Evolutionary conservation across 108 stramenopile species (phyloP).

Genomic region (Hondaea fermentalgiana): DNA sequence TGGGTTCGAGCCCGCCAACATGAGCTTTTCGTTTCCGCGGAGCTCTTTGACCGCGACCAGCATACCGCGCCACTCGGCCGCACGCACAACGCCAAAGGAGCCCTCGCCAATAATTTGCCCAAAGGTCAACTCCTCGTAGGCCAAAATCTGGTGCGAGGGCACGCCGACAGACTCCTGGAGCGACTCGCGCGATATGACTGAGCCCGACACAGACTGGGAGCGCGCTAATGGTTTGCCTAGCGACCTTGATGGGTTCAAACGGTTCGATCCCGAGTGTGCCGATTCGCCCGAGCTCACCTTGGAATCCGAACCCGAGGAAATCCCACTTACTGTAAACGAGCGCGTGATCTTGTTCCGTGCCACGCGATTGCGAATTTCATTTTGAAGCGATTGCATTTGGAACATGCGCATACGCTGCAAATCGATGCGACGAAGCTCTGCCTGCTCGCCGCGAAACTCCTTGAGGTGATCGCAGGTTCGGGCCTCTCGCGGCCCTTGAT

Average conservation of each 20-base stretch:
- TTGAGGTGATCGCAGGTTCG: not conserved
- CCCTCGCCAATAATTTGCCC: conserved; percentile 30
- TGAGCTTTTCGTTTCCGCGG: conserved; percentile 11
- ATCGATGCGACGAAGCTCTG: not conserved
- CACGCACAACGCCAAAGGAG: conserved; percentile 28
- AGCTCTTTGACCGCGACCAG: conserved; percentile 37
- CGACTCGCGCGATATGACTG: not conserved
- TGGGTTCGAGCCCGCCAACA: not conserved
- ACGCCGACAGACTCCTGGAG: not conserved
- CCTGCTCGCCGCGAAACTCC: not conserved
- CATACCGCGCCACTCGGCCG: conserved; percentile 32
- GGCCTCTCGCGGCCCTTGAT: not conserved
- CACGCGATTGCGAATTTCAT: not conserved
- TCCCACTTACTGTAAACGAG: not conserved
- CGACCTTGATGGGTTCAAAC: not conserved
- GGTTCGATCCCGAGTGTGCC: not conserved
- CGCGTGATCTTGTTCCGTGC: not conserved
- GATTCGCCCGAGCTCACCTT: not conserved
- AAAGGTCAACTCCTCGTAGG: conserved; percentile 22
- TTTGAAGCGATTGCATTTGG: not conserved
- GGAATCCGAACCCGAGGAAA: not conserved
- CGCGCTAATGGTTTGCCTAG: not conserved
- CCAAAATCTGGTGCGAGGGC: conserved; percentile 20
- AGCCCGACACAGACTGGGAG: too few relatives aligned
- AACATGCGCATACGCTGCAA: not conserved